phyloP scores from a whole-genome alignment of 169 alveolate genomes.

The Cytauxzoon felis region DNA sequence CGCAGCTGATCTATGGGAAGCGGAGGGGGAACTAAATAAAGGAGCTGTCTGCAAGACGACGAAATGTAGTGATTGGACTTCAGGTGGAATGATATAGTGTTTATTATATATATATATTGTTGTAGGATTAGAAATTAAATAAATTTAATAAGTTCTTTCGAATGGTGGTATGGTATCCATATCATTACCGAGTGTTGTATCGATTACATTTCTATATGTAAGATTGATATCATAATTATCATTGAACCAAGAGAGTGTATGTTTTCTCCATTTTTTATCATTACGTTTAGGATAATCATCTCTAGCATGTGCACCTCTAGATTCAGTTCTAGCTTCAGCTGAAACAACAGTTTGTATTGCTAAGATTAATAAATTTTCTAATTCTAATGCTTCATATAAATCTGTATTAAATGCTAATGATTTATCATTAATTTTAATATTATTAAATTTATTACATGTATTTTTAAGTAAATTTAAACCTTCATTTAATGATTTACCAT shows the following conservation, averaged over 20 bases:
- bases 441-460: constrained; percentile 74
- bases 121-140: too few species aligned
- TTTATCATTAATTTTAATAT: constrained; percentile 85
- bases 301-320: constrained; percentile 98
- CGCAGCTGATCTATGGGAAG: too few species aligned
- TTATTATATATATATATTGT: too few species aligned
- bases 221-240: constrained; percentile 36
- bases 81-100: too few species aligned
- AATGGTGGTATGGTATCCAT: constrained; percentile 86
- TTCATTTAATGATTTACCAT: constrained; percentile 80
- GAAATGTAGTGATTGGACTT: too few species aligned
- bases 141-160: constrained; percentile 66
- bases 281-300: constrained; percentile 95
- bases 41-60: too few species aligned
- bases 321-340: constrained; percentile 93
- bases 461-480: constrained; percentile 83
- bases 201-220: constrained; percentile 82
- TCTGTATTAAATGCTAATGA: constrained; percentile 94
- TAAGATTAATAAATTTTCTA: constrained; percentile 87
- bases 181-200: constrained; percentile 83
- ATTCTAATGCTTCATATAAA: constrained; percentile 90
- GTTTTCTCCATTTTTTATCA: constrained; percentile 94
- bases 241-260: constrained; percentile 85
- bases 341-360: constrained; percentile 89
- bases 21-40: too few species aligned